A percentile compares a stretch with the other conserved stretches of the same genome.
phyloP scores from a whole-genome alignment of 768 basidiomycete genomes.

The Trametes coccinea region DNA sequence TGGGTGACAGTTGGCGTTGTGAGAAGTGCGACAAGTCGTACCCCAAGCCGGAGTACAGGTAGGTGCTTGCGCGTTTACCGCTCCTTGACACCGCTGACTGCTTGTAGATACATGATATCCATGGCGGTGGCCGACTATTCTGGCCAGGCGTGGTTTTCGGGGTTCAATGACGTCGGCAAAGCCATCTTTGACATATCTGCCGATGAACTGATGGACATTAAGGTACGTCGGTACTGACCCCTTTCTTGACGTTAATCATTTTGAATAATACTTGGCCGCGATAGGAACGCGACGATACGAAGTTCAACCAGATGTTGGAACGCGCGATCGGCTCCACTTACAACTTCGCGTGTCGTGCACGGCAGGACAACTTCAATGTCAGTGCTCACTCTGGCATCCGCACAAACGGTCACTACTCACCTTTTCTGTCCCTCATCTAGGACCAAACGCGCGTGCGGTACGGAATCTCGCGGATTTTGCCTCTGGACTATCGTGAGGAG shows the following conservation, averaged over 20 bases:
- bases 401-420: background rate
- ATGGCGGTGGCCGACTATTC: slow-evolving; percentile 91
- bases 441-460: slow-evolving; percentile 83
- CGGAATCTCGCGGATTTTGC: slow-evolving; percentile 67
- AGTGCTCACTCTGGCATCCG: slow-evolving; percentile 28
- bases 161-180: slow-evolving; percentile 90
- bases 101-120: slow-evolving; percentile 70
- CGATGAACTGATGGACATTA: slow-evolving; percentile 74
- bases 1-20: slow-evolving; percentile 78
- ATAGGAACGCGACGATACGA: slow-evolving; percentile 60
- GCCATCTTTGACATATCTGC: slow-evolving; percentile 76
- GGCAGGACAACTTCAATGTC: slow-evolving; percentile 84
- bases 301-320: slow-evolving; percentile 60
- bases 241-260: background rate
- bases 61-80: slow-evolving; percentile 27
- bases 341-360: slow-evolving; percentile 85
- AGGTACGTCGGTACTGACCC: slow-evolving; percentile 41
- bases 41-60: slow-evolving; percentile 80
- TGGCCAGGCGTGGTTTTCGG: slow-evolving; percentile 88
- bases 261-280: background rate
- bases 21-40: slow-evolving; percentile 86
- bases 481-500: slow-evolving; percentile 71
- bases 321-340: slow-evolving; percentile 68
- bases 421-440: slow-evolving; percentile 40
- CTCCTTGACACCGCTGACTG: background rate